Evolutionary conservation across 495 filamentous ascomycete species (phyloP), one percentile per base, ranked within the genome.

Genomic region (Aspergillus conjunctus): DNA sequence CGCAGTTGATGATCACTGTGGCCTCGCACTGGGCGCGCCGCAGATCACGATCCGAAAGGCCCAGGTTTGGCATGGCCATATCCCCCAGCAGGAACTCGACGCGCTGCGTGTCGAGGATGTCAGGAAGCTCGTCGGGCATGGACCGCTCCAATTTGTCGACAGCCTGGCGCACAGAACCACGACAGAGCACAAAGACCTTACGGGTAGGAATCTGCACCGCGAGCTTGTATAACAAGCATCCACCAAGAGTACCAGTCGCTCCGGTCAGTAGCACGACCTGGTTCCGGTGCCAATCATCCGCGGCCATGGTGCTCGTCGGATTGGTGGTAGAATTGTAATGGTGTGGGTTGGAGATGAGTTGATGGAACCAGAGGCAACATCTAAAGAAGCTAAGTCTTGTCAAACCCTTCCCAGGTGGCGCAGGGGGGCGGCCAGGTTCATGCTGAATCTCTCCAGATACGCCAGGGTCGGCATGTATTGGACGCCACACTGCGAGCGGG

Each of bases 221-320:
- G 6, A 68, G 60, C 51, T 71, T 71, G 51, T 66, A 71, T 10
- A 71, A 37, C 11, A 71, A 32, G 43, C 68, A 71, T 1, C 56
- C 62, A 0, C 68, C 68, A 7, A 71, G 54, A 15, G 56, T 59
- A 1, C 68, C 68, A 7, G 66, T 71, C 5, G 39, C 66, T 9
- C 68, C 68, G 8, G 66, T 66, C 1, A 71, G 64, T 22, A 71
- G 58, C 10, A 71, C 52, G 30, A 67, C 64, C 21, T 68, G 62
- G 17, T 62, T 48, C 55, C 56, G 21, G 50, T 53, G 66, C 52
- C 58, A 12, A n/a, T n/a, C n/a, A n/a, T n/a, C n/a, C n/a, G n/a
- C n/a, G n/a, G n/a, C n/a, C n/a, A n/a, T n/a, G n/a, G n/a, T n/a
- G n/a, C n/a, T n/a, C n/a, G n/a, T n/a, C n/a, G n/a, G n/a, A n/a